These are phyloP conservation scores for Teunomyces atbi DNA, from an alignment of 805 yeast genomes.

Conservation along the genomic window DNA sequence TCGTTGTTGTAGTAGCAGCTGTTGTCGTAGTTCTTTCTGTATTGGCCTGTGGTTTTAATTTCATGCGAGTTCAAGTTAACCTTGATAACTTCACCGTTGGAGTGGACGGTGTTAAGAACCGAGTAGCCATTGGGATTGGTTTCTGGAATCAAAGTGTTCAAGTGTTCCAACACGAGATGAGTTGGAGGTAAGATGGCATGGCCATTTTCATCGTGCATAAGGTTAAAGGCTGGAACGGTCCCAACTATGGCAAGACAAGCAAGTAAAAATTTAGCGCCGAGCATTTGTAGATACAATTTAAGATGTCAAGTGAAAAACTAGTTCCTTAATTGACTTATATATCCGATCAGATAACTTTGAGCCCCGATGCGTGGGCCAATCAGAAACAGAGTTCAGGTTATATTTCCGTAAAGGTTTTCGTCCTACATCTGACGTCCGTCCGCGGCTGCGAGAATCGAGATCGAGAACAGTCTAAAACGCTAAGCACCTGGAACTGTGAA, in stretches of 20 bases:
- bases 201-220: constrained; percentile 11
- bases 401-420: not conserved
- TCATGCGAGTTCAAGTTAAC: constrained; percentile 15
- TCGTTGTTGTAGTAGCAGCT: constrained; percentile 8
- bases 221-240: constrained; percentile 7
- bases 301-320: constrained; percentile 3
- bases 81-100: constrained; percentile 12
- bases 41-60: constrained; percentile 10
- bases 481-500: no score
- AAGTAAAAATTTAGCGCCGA: constrained; percentile 8
- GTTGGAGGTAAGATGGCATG: constrained; percentile 15
- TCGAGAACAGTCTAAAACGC: not conserved
- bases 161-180: constrained; percentile 9
- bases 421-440: not conserved
- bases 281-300: constrained; percentile 4
- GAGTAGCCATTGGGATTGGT: constrained; percentile 7
- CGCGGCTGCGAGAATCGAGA: constrained; percentile 2
- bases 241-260: constrained; percentile 6
- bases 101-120: constrained; percentile 12
- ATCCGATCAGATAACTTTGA: constrained; percentile 7
- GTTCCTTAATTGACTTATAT: not conserved
- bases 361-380: constrained; percentile 4
- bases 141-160: constrained; percentile 6
- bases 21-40: constrained; percentile 10
- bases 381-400: not conserved